Evolutionary conservation across 2,329 filamentous ascomycete species (phyloP).

Genomic region (Alternaria alternata): DNA sequence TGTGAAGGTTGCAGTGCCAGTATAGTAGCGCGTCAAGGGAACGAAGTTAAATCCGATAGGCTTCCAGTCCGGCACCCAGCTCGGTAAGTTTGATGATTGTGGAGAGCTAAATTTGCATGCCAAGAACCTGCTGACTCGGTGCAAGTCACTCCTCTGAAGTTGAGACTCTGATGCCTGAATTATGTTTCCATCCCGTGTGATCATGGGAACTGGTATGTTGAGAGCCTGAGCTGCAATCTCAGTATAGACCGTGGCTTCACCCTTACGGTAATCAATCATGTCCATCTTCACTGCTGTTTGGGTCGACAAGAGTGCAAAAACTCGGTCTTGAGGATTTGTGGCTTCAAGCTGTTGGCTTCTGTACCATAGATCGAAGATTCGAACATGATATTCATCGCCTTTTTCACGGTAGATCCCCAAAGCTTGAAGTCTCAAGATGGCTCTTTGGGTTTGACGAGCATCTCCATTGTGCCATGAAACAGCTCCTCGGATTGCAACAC

Average conservation of each 20-base stretch:
- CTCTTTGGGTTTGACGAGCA: neutral
- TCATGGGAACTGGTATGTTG: neutral
- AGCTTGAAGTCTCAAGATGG: neutral
- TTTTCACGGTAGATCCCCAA: neutral
- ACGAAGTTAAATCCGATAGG: constrained; percentile 6
- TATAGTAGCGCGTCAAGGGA: constrained; percentile 3
- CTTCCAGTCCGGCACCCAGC: constrained; percentile 23
- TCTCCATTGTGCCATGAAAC: neutral
- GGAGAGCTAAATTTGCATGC: constrained; percentile 1
- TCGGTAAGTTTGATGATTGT: constrained; percentile 6
- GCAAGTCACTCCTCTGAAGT: neutral
- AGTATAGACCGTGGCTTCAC: neutral
- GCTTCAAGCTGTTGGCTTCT: constrained; percentile 16
- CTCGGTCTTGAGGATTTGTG: constrained; percentile 15
- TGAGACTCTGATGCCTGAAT: neutral
- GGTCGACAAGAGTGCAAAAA: constrained; percentile 19
- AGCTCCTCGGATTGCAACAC: neutral
- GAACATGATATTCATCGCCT: neutral
- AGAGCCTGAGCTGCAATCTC: neutral
- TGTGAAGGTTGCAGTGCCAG: neutral
- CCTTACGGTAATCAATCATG: constrained; percentile 10
- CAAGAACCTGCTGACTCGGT: neutral
- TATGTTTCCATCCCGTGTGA: neutral
- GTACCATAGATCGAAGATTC: constrained; percentile 12
- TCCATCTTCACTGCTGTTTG: constrained; percentile 8